These are phyloP conservation scores for Liriodendron chinense DNA, from an alignment of 164 flowering plant species.

Conservation along the genomic window DNA sequence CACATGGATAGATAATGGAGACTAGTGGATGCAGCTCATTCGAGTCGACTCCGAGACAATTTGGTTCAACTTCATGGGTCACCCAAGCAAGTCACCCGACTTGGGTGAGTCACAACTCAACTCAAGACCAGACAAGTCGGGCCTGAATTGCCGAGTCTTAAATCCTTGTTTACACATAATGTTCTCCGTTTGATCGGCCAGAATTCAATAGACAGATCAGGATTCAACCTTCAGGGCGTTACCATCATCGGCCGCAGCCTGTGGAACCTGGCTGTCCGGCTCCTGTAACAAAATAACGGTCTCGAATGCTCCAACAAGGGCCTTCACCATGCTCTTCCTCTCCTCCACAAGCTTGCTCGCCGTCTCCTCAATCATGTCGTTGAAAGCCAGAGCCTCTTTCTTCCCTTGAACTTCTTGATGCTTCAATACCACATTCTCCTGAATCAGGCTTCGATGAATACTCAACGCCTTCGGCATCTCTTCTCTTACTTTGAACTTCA, in stretches of 20 bases:
- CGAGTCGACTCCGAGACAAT: too few relatives aligned
- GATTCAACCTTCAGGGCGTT: neutral
- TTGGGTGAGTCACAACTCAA: too few relatives aligned
- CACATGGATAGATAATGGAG: too few relatives aligned
- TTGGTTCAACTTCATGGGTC: too few relatives aligned
- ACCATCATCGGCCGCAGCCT: neutral
- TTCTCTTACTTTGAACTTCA: conserved; percentile 14
- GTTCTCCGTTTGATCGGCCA: neutral
- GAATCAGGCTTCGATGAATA: conserved; percentile 3
- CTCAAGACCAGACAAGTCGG: too few relatives aligned
- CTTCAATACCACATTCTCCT: conserved; percentile 16
- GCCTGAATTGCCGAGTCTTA: too few relatives aligned
- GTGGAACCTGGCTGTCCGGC: conserved; percentile 10
- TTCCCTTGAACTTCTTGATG: conserved; percentile 25
- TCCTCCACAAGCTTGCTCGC: conserved; percentile 48
- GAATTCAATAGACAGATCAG: neutral
- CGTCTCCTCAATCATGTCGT: conserved; percentile 66
- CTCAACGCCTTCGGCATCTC: conserved; percentile 1
- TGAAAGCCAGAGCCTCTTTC: conserved; percentile 40
- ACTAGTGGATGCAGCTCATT: too few relatives aligned
- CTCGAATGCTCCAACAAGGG: conserved; percentile 68
- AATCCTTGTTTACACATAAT: too few relatives aligned
- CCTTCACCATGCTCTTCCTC: conserved; percentile 61
- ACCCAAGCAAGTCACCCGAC: too few relatives aligned
- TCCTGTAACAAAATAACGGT: conserved; percentile 48